Percentiles rank a stretch among this genome's conserved stretches.
Conservation (phyloP, 2,329 filamentous ascomycete genomes). For the Penicillium paneum region DNA sequence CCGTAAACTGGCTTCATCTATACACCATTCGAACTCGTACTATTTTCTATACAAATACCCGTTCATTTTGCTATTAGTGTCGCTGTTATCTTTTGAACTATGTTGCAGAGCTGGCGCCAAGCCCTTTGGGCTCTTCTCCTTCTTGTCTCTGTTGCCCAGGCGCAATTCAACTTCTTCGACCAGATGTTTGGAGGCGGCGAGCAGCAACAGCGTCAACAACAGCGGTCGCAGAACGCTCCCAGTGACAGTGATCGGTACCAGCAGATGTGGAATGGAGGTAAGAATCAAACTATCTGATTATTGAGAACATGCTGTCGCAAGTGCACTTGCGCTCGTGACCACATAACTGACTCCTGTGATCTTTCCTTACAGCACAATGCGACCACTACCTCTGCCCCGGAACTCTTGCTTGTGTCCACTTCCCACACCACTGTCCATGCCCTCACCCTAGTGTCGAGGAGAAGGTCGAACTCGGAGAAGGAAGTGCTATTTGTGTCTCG, state of each 20-base stretch:
- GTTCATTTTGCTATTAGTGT: not conserved
- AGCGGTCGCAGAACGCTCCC: slow-evolving; percentile 69
- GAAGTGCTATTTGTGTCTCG: slow-evolving; percentile 48
- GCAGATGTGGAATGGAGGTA: slow-evolving; percentile 66
- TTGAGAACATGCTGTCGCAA: not conserved
- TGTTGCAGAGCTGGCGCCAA: slow-evolving; percentile 28
- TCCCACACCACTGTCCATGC: slow-evolving; percentile 96
- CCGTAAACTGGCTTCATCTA: slow-evolving; percentile 33
- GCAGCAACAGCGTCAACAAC: slow-evolving; percentile 54
- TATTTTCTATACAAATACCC: not conserved
- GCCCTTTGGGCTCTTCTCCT: slow-evolving; percentile 52
- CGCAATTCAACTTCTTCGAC: slow-evolving; percentile 97
- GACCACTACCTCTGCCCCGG: slow-evolving; percentile 92
- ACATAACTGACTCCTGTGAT: slow-evolving; percentile 24
- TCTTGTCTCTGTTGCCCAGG: slow-evolving; percentile 57
- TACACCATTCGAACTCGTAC: not conserved
- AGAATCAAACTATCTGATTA: slow-evolving; percentile 12
- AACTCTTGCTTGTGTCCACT: slow-evolving; percentile 90
- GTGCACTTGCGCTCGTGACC: not conserved
- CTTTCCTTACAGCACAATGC: slow-evolving; percentile 63
- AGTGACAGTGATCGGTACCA: slow-evolving; percentile 82
- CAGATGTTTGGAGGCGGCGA: slow-evolving; percentile 80
- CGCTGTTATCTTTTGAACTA: slow-evolving; percentile 8
- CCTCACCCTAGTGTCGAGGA: slow-evolving; percentile 73
- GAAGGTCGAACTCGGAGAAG: slow-evolving; percentile 63